Evolutionary conservation across 805 yeast genomes (phyloP), one percentile per base, ranked within the genome.

Genomic region (Cyberlindnera amylophila): DNA sequence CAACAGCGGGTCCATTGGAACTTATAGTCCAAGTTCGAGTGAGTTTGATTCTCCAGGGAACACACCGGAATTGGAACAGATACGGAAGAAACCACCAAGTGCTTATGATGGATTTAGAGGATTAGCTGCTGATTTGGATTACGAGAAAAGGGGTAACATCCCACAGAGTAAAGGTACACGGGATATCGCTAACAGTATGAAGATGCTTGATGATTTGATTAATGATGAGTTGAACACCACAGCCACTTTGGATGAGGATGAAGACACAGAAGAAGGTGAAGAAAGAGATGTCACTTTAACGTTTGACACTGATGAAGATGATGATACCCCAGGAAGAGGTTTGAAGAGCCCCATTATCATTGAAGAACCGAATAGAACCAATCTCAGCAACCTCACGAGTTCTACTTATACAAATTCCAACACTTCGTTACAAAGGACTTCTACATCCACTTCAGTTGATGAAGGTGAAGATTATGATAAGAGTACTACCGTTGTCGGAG

Each of bases 11-110:
- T 67, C 73, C 1, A 69, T 71, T 32, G 75, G 75, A 1, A 72
- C 71, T 12, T 71, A 64, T 52, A 69, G 74, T 3, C 75, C 75
- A 15, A 66, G 71, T 6, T 67, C 73, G 2, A 67, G 72, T 1
- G 74, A 70, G 39, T 60, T 69, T 43, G 73, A 67, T 28, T 65
- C 71, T 7, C 72, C 72, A 8, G 63, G 59, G 27, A 34, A 46
- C 26, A 51, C 53, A 15, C 56, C 56, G 6, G 49, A 53, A 12
- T 34, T 47, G 32, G 43, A 40, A 8, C 47, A 44, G n/a, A 36
- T 34, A 21, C 47, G 45, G 31, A 38, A 32, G 10, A 50, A 49
- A 33, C 53, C 54, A 21, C 34, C 42, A 21, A 36, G 29, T 30
- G 36, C 41, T 13, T 36, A 28, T 24, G 37, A 37, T 24, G 38